These are phyloP conservation scores for Blastobotrys attinorum DNA, from an alignment of 805 yeast genomes.

Conservation along the genomic window DNA sequence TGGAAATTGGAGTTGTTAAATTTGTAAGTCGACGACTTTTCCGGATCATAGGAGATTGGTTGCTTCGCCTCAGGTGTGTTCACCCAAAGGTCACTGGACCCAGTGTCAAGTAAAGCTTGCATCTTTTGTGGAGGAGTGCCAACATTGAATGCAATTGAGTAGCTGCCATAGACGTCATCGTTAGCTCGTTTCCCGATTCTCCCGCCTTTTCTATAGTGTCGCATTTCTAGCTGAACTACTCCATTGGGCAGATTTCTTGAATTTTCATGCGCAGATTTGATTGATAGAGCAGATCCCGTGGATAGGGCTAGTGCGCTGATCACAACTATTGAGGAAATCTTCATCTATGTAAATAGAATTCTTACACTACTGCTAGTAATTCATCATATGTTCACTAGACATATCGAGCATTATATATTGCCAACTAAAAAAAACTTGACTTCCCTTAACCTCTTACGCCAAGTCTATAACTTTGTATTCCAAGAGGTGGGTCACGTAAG, in stretches of 20 bases:
- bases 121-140: constrained; percentile 52
- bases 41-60: constrained; percentile 7
- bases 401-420: too few species aligned
- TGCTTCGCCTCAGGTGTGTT: constrained; percentile 10
- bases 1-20: constrained; percentile 77
- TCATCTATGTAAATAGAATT: too few species aligned
- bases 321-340: too few species aligned
- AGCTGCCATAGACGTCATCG: constrained; percentile 15
- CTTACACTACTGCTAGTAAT: too few species aligned
- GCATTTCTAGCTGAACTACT: constrained; percentile 11
- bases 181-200: constrained; percentile 9
- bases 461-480: too few species aligned
- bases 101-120: constrained; percentile 57
- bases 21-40: constrained; percentile 60
- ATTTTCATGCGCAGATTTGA: not conserved
- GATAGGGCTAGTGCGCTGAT: not conserved
- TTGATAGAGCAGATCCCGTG: not conserved
- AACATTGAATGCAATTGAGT: constrained; percentile 23
- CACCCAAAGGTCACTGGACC: constrained; percentile 61
- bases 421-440: too few species aligned
- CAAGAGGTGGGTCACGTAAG: too few species aligned
- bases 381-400: too few species aligned
- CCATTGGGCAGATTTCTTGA: constrained; percentile 5
- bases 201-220: constrained; percentile 5
- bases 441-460: too few species aligned